Conservation (phyloP, 441 rosid genomes). For the Brassica balearica region DNA sequence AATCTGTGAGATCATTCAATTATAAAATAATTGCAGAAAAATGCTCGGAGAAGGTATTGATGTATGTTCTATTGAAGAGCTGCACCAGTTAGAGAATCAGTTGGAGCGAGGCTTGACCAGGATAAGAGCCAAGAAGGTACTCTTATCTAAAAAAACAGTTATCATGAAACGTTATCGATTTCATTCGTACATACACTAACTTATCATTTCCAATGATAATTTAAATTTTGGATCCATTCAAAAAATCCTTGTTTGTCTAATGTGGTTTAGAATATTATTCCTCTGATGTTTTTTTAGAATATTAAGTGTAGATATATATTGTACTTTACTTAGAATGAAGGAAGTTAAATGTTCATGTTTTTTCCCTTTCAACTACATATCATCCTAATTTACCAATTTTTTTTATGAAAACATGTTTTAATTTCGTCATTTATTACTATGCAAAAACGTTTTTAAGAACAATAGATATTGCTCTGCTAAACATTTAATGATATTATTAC, state of each 20-base stretch:
- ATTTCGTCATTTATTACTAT: background rate
- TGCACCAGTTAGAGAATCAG: slow-evolving; percentile 72
- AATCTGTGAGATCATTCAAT: background rate
- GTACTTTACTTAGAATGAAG: too few species aligned
- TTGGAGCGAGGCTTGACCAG: slow-evolving; percentile 69
- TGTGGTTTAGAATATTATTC: background rate
- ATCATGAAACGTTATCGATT: background rate
- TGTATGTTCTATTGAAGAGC: slow-evolving; percentile 62
- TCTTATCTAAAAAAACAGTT: background rate
- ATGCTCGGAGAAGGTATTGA: slow-evolving; percentile 69
- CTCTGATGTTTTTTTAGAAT: background rate
- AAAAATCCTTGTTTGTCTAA: background rate
- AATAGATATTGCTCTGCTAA: background rate
- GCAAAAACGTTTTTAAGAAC: background rate
- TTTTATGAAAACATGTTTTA: background rate
- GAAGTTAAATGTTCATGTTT: background rate
- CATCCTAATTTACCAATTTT: background rate
- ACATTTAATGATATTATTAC: background rate
- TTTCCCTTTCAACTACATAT: background rate
- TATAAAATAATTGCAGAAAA: slow-evolving; percentile 48
- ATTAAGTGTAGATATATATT: too few species aligned
- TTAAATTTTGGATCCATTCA: background rate
- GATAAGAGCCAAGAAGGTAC: slow-evolving; percentile 84
- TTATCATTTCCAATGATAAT: background rate
- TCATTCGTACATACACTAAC: background rate